Base-by-base conservation (phyloP, 2,329 filamentous ascomycete genomes). In the Cercospora sesami region DNA sequence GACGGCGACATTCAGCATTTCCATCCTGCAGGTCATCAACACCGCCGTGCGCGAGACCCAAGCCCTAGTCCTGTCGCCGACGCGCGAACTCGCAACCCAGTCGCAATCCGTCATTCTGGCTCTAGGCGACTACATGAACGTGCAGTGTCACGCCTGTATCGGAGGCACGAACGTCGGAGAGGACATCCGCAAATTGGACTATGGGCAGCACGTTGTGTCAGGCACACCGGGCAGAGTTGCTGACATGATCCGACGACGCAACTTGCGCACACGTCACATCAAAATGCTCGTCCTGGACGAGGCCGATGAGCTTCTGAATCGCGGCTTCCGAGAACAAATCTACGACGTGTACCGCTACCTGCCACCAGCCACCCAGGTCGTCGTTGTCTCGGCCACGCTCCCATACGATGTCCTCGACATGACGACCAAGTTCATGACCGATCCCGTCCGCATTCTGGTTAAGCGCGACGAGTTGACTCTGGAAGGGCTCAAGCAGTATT, bases 41-140 rank as follows among this genome's bases (percentile, higher is more conserved):
- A 88, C 91, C 80, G 90, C 89, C 81, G 82, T 98, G 81, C 97
- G 97, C 89, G 90, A 92, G 81, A 97, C 93, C 87, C 95, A 99
- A 89, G 95, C 95, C 5, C 89, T 99, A 55, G 94, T 99, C 9
- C 88, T 99, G 8, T 97, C 95, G 4, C 95, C 95, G 2, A 98
- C 94, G 21, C 93, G 95, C 79, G 95, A 99, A 86, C 85, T 99
- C 72, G 95, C 95, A 57, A 97, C 94, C 30, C 95, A 99, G 83
- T 99, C 99, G 73, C 95, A 99, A 83, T 97, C 93, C 39, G 95
- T 99, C 68, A 91, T 99, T 75, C 96, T 98, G 89, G 95, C 95
- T n/a, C 88, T 99, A n/a, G 95, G 95, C 73, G 95, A 99, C 82
- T 99, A 97, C 85, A 98, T 99, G 95, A 97, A 97, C 79, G 93